phyloP scores from a whole-genome alignment of 116 monocot species.

The Posidonia oceanica region DNA sequence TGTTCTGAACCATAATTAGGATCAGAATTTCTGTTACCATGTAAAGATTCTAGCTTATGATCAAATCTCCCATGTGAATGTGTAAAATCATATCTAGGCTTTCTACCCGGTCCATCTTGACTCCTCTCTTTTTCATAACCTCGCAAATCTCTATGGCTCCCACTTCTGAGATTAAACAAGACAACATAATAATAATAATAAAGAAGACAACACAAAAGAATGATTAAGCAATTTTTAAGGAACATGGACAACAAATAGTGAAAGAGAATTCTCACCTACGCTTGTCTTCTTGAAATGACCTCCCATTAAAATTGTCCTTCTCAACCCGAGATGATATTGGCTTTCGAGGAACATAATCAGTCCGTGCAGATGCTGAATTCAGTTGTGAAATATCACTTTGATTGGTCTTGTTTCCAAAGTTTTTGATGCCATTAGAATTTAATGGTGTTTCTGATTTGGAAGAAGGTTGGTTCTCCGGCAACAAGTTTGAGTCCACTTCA shows the following conservation, averaged over 20 bases:
- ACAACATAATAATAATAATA: not conserved
- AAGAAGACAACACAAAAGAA: not conserved
- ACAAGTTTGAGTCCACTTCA: not conserved
- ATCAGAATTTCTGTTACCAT: not conserved
- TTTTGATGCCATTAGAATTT: not conserved
- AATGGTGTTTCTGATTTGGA: not conserved
- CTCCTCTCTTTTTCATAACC: not conserved
- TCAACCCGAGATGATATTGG: constrained; percentile 1
- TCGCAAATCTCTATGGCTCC: not conserved
- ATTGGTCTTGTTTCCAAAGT: not conserved
- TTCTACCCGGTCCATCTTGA: not conserved
- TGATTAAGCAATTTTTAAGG: not conserved
- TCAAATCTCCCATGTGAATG: not conserved
- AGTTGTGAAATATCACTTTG: not conserved
- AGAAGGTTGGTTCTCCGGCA: not conserved
- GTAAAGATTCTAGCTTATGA: not conserved
- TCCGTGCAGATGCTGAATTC: not conserved
- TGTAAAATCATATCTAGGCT: constrained; percentile 3
- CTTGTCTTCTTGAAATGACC: not conserved
- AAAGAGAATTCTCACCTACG: too few relatives aligned
- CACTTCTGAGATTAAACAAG: not conserved
- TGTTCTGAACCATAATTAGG: not conserved
- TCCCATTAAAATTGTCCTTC: not conserved
- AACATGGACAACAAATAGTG: too few relatives aligned
- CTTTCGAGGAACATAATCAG: not conserved